Percentiles rank a stretch among this genome's conserved stretches.
Conservation (phyloP, 2,329 filamentous ascomycete species). For the Nemania sp. region DNA sequence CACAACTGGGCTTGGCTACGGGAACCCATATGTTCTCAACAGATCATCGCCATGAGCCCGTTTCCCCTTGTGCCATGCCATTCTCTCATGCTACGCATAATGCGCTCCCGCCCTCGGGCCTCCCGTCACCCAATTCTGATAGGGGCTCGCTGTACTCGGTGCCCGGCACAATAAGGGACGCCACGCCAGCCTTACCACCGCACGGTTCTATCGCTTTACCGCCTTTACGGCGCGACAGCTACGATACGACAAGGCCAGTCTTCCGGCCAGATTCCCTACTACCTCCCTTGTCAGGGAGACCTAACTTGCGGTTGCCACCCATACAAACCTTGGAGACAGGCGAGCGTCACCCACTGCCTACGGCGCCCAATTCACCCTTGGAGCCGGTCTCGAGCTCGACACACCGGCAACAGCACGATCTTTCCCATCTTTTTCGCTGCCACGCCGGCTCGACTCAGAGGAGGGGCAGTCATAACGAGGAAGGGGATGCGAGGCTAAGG, state of each 20-base stretch:
- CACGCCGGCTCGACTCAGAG: slow-evolving; percentile 2
- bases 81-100: slow-evolving; percentile 37
- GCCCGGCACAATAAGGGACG: slow-evolving; percentile 55
- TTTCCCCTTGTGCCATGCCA: slow-evolving; percentile 28
- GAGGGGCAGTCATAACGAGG: slow-evolving; percentile 29
- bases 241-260: slow-evolving; percentile 29
- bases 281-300: slow-evolving; percentile 18
- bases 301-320: slow-evolving; percentile 42
- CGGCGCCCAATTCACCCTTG: slow-evolving; percentile 53
- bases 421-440: slow-evolving; percentile 10
- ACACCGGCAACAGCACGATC: slow-evolving; percentile 11
- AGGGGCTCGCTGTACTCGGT: slow-evolving; percentile 71
- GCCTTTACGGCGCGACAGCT: slow-evolving; percentile 42
- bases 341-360: slow-evolving; percentile 45
- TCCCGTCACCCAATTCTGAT: slow-evolving; percentile 72
- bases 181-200: slow-evolving; percentile 55
- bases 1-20: slow-evolving; percentile 30
- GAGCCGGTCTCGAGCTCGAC: slow-evolving; percentile 20
- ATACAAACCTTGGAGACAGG: slow-evolving; percentile 48
- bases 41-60: slow-evolving; percentile 33
- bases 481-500: slow-evolving; percentile 34
- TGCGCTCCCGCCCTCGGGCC: slow-evolving; percentile 41
- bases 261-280: slow-evolving; percentile 28
- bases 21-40: slow-evolving; percentile 25
- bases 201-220: slow-evolving; percentile 59